Evolutionary conservation across 805 yeast species (phyloP).

Genomic region (Ogataea parapolymorpha): DNA sequence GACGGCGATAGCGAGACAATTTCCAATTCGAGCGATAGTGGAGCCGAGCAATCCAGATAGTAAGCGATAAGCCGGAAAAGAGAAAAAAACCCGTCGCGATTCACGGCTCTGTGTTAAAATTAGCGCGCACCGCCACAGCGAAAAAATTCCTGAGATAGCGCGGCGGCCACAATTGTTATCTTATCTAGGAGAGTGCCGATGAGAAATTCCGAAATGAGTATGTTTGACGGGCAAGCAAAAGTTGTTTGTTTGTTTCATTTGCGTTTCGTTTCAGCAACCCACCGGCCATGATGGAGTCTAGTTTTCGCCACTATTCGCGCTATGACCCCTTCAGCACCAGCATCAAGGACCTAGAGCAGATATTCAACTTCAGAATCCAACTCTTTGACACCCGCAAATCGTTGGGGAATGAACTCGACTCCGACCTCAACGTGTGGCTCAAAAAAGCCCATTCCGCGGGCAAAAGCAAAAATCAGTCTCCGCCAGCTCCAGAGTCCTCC

Average conservation of each 20-base stretch:
- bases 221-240: neutral
- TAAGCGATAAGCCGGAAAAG: neutral
- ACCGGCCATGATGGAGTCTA: neutral
- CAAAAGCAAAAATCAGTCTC: conserved; percentile 2
- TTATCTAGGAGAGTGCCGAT: neutral
- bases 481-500: neutral
- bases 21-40: conserved; percentile 5
- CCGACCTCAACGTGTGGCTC: conserved; percentile 8
- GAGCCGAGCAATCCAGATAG: neutral
- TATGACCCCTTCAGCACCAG: conserved; percentile 18
- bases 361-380: conserved; percentile 23
- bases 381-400: conserved; percentile 11
- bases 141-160: neutral
- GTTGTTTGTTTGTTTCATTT: neutral
- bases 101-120: neutral
- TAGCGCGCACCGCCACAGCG: conserved; percentile 1
- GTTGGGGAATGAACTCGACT: conserved; percentile 13
- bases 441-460: conserved; percentile 1
- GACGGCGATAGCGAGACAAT: conserved; percentile 1
- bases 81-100: conserved; percentile 1
- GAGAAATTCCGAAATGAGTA: neutral
- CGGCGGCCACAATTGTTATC: neutral
- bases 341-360: conserved; percentile 23
- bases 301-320: neutral
- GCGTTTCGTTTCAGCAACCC: neutral